Conservation (phyloP, 257 asterid species). For the Salvia rosmarinus region DNA sequence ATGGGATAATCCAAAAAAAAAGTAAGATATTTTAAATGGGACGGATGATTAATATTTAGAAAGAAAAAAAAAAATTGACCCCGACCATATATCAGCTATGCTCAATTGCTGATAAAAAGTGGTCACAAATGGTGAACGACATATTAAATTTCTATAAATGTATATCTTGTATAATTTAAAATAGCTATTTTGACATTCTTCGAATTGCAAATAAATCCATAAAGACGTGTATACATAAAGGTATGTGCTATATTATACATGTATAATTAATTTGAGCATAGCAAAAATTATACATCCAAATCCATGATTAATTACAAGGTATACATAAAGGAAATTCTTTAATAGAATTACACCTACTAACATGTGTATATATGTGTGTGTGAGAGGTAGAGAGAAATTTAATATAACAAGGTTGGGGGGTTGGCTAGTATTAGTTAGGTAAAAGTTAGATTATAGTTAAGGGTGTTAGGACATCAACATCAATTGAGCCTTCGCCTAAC, state of each 20-base stretch:
- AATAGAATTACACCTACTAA: not conserved
- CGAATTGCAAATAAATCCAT: not conserved
- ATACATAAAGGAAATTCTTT: not conserved
- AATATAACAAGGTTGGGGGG: not conserved
- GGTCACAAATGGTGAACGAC: too few species aligned
- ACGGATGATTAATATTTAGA: too few species aligned
- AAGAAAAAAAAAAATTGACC: too few species aligned
- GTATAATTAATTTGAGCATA: too few species aligned
- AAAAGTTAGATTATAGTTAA: constrained; percentile 34
- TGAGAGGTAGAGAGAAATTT: too few species aligned
- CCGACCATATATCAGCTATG: too few species aligned
- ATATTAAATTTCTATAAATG: too few species aligned
- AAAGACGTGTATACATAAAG: not conserved
- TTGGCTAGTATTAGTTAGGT: constrained; percentile 29
- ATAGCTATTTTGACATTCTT: not conserved
- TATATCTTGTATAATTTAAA: not conserved
- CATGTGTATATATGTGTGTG: constrained; percentile 7
- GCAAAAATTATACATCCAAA: not conserved
- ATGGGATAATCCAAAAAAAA: too few species aligned
- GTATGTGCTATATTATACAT: not conserved
- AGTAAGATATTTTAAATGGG: too few species aligned
- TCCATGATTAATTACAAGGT: not conserved
- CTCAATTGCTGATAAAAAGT: too few species aligned
- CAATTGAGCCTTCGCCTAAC: constrained; percentile 45
- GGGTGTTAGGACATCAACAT: constrained; percentile 49